Percentiles rank a stretch among this genome's conserved stretches.
Evolutionary conservation across 2,329 filamentous ascomycete genomes (phyloP).

Genomic region (Colletotrichum sp.): DNA sequence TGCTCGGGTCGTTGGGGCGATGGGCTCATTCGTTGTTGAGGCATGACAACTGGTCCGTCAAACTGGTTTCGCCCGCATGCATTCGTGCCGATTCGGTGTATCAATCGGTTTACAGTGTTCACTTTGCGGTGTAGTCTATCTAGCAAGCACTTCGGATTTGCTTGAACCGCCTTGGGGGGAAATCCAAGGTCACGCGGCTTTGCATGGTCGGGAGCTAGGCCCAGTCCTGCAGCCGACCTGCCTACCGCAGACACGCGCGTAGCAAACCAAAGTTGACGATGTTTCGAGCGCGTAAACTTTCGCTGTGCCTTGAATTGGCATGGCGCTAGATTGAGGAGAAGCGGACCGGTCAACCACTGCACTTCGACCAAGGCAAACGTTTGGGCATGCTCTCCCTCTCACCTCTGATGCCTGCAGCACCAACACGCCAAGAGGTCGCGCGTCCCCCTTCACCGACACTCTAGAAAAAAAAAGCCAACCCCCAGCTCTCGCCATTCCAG

Average conservation of each 20-base stretch:
- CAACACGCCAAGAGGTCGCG: background rate
- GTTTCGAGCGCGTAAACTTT: background rate
- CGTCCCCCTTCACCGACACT: background rate
- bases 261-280: background rate
- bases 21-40: background rate
- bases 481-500: background rate
- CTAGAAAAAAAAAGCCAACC: background rate
- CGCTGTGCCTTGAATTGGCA: background rate
- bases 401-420: background rate
- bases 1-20: background rate
- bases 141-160: background rate
- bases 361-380: background rate
- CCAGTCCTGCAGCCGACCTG: background rate
- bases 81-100: background rate
- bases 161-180: background rate
- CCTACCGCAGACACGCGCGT: background rate
- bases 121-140: background rate
- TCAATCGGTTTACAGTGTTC: background rate
- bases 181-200: background rate
- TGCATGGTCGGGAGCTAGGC: background rate
- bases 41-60: background rate
- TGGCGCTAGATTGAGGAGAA: background rate
- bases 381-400: background rate
- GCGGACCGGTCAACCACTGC: background rate
- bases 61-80: background rate